Conservation (phyloP, 225 moss, liverwort and hornwort genomes). For the Climacium dendroides region DNA sequence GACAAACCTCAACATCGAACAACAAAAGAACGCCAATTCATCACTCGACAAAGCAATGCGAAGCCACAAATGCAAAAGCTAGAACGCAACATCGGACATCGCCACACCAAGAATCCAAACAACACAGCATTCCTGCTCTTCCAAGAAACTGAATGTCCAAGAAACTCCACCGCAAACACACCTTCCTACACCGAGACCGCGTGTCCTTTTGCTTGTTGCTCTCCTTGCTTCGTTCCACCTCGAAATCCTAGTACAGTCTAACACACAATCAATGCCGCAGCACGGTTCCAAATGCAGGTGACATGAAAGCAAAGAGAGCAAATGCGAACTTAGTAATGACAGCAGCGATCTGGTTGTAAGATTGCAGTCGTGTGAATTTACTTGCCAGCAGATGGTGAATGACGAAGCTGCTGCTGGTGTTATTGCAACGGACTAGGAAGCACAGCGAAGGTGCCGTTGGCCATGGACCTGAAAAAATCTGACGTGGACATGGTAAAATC, state of each 20-base stretch:
- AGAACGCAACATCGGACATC: background rate
- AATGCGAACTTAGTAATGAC: background rate
- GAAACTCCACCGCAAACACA: background rate
- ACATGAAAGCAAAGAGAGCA: background rate
- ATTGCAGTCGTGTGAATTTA: background rate
- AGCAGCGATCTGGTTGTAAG: background rate
- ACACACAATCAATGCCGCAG: background rate
- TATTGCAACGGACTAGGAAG: background rate
- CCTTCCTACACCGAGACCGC: background rate
- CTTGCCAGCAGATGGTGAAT: background rate
- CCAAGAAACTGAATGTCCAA: background rate
- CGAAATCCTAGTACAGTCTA: background rate
- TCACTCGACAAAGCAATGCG: background rate
- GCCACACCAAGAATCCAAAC: background rate
- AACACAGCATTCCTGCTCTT: no score
- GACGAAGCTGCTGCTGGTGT: background rate
- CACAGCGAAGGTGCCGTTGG: background rate
- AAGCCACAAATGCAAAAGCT: background rate
- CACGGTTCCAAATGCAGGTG: background rate
- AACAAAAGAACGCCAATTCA: background rate
- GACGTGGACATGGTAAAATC: background rate
- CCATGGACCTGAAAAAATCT: background rate
- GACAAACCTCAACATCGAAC: background rate
- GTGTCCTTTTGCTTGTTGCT: background rate
- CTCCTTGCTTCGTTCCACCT: background rate